Evolutionary conservation across 2,329 filamentous ascomycete genomes (phyloP), one percentile per base, ranked within the genome.

Genomic region (Ciborinia camelliae): DNA sequence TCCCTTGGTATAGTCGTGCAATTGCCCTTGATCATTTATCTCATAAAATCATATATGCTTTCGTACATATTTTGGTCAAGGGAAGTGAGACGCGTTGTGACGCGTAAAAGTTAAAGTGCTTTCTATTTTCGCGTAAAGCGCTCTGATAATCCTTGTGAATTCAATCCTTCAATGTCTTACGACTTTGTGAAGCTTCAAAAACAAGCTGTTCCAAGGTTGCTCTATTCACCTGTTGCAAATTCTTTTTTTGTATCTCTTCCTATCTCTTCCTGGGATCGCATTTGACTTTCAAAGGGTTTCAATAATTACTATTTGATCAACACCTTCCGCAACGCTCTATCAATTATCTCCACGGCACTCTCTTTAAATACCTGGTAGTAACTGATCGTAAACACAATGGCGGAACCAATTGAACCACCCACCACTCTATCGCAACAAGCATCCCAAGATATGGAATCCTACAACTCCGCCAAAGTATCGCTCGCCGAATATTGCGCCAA

Each of bases 401-500:
- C 70, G 1, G 71, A 74, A 63, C 69, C 68, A 65, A 65, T 71
- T n/a, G 71, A 74, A 65, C 69, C 68, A 64, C 66, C 69, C 8
- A 59, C 65, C 47, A 67, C 67, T 18, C 26, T 69, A n/a, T 65
- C 67, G 6, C 65, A 70, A 45, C 65, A 69, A 59, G 66, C 71
- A 5, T 55, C 70, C 10, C 61, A 69, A 15, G 71, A 72, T 14
- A 70, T 68, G 52, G 71, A 75, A 61, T 68, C 66, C 30, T 71
- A 68, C 67, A 74, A 74, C 61, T 74, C 73, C 3, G 68, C 68
- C 73, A 86, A 82, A 75, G 86, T 89, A 66, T 88, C 87, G 47
- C 84, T 96, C 53, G 86, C 88, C 67, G 89, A 96, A 75, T 83
- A 97, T 69, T 89, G 70, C 73, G 89, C 90, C 67, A 89, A 90